Evolutionary conservation across 202 grass and related monocot species (phyloP), one percentile per base, ranked within the genome.

Genomic region (Hordeum pubiflorum): DNA sequence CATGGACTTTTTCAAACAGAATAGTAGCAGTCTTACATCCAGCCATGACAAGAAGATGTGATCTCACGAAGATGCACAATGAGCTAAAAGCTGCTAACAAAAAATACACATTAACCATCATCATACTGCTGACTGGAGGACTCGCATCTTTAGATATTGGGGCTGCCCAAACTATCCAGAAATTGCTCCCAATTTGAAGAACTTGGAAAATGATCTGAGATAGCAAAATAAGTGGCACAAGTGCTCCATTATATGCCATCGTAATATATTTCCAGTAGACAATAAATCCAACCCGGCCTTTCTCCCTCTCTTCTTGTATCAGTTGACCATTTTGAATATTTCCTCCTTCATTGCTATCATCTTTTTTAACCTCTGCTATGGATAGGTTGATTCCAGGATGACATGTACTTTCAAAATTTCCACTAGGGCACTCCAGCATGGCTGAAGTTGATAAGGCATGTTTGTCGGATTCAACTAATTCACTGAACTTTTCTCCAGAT

Each of bases 101-200:
- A 39, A 82, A 77, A 79, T 86, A 92, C 22, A 94, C 88, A 84
- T 86, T 86, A 4, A 89, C 82, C 37, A 86, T 65, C 17, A 7
- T 44, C 31, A 18, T 27, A 6, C 37, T 83, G 48, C 69, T 94
- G 2, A 89, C 84, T 27, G 84, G 82, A 72, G 86, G 86, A 10
- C 79, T 14, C 18, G 48, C 80, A 36, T 94, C 79, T 27, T 73
- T 50, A 5, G 92, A 91, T 13, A 87, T 76, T 33, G 92, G 92
- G 14, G 82, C 48, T 32, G 86, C 89, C 87, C 82, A 94, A 8
- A 89, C 75, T 69, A 94, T 91, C 92, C 89, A 91, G 33, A 85
- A 89, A 78, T 94, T 89, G 72, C 86, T 86, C 9, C 46, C 83
- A 60, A 94, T 94, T 68, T 94, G 88, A 91, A 91, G 86, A 41